Evolutionary conservation across 345 rosid genomes (phyloP).

Genomic region (Turnera subulata): DNA sequence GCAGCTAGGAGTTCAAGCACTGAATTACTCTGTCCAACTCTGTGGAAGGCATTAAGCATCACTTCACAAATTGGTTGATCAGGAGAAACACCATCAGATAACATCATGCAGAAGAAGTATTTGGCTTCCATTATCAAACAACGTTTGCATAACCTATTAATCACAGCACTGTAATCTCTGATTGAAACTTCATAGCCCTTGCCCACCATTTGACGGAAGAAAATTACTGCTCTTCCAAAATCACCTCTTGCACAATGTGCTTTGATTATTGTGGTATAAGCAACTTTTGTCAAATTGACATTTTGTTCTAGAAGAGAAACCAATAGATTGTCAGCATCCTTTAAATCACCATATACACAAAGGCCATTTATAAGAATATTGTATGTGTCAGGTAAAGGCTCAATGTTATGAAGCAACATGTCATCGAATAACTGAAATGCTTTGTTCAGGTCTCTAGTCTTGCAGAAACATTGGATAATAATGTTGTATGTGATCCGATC

Average conservation of each 20-base stretch:
- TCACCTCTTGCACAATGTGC: slow-evolving; percentile 76
- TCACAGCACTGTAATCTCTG: slow-evolving; percentile 62
- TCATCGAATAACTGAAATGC: slow-evolving; percentile 41
- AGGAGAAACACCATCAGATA: slow-evolving; percentile 48
- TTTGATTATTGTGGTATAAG: slow-evolving; percentile 62
- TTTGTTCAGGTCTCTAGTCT: slow-evolving; percentile 26
- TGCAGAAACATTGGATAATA: slow-evolving; percentile 47
- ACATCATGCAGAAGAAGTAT: slow-evolving; percentile 49
- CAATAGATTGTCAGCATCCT: slow-evolving; percentile 46
- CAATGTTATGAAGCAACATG: slow-evolving; percentile 45
- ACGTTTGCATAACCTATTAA: slow-evolving; percentile 68
- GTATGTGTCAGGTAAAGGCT: slow-evolving; percentile 51
- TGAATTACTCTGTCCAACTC: slow-evolving; percentile 27
- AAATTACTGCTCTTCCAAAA: slow-evolving; percentile 30
- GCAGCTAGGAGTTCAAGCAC: slow-evolving; percentile 35
- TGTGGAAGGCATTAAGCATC: slow-evolving; percentile 41
- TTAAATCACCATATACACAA: slow-evolving; percentile 39
- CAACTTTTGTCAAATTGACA: slow-evolving; percentile 39
- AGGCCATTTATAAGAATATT: slow-evolving; percentile 60
- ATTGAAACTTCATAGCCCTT: slow-evolving; percentile 54
- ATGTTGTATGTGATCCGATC: slow-evolving; percentile 65
- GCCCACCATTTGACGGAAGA: slow-evolving; percentile 52
- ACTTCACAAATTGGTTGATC: slow-evolving; percentile 53
- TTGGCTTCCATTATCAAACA: slow-evolving; percentile 36
- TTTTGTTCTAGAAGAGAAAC: slow-evolving; percentile 36